Evolutionary conservation across 768 basidiomycete genomes (phyloP).

Genomic region (Lepiota subincarnata): DNA sequence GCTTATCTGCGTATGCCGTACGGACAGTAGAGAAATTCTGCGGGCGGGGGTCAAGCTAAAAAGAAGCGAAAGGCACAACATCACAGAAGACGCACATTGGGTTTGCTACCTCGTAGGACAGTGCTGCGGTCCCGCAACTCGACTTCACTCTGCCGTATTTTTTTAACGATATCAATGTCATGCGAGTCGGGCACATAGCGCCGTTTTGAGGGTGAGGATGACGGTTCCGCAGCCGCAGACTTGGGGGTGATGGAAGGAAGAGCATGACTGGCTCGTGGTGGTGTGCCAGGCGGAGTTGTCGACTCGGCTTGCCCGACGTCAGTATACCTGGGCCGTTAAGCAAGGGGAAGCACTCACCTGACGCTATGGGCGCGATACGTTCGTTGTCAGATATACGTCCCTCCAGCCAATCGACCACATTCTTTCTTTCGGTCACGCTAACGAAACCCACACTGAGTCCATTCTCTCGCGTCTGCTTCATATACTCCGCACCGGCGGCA

Average conservation of each 20-base stretch:
- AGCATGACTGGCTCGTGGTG: constrained; percentile 28
- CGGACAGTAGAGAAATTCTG: constrained; percentile 81
- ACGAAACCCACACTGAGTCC: constrained; percentile 75
- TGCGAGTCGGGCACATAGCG: constrained; percentile 73
- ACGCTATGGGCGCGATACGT: constrained; percentile 43
- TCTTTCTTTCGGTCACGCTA: constrained; percentile 82
- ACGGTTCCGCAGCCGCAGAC: constrained; percentile 25
- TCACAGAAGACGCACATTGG: constrained; percentile 57
- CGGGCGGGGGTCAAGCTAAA: neutral
- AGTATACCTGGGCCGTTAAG: neutral
- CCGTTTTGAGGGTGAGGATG: constrained; percentile 58
- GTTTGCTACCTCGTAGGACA: constrained; percentile 77
- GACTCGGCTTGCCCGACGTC: constrained; percentile 7
- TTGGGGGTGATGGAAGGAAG: constrained; percentile 26
- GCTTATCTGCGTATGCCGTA: constrained; percentile 62
- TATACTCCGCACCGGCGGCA: constrained; percentile 77
- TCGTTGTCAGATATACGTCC: constrained; percentile 48
- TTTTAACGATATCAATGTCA: constrained; percentile 85
- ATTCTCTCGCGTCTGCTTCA: constrained; percentile 76
- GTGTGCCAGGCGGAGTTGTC: constrained; percentile 54
- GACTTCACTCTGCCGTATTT: constrained; percentile 71
- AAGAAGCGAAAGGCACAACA: neutral
- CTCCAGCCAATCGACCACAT: constrained; percentile 82
- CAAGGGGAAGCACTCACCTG: constrained; percentile 26
- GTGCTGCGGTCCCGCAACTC: constrained; percentile 80